Evolutionary conservation across 2,329 filamentous ascomycete genomes (phyloP), one percentile per base, ranked within the genome.

Genomic region (Aspergillus glaucus): DNA sequence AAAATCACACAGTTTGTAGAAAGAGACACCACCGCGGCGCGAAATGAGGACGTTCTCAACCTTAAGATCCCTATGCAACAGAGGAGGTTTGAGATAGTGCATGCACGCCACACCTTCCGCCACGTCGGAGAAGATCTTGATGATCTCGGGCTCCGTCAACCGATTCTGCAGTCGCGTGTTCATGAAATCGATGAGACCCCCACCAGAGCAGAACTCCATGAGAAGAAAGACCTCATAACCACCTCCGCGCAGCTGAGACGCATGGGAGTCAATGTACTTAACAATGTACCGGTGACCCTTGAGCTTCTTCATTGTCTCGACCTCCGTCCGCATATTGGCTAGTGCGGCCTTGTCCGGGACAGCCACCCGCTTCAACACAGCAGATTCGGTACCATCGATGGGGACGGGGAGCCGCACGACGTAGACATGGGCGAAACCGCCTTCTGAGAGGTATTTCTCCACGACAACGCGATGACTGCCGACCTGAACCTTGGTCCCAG

Each of bases 251-350:
- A 97, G 76, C 71, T 97, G 91, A 14, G 90, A 96, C 34, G 93
- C 93, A 71, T 98, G 93, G 57, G 92, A 97, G 75, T 98, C 93
- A 68, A 97, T 91, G 73, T 98, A 98, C 50, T 87, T 96, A 62
- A 98, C 93, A 64, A 98, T 97, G 61, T 93, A 86, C 54, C 85
- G 84, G 78, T 97, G 93, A 49, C 93, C 93, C 77, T 95, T 95
- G 61, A 98, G 79, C 72, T 93, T 91, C 83, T 98, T 98, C 93
- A 98, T 98, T 12, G 93, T 98, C 75, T 98, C 93, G 60, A 98
- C 93, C 77, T 98, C 93, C 58, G 85, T 97, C 69, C 93, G 85
- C 93, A 98, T 97, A 70, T 88, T 91, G 54, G 88, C 87, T 72
- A 98, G 77, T 50, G 92, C 83, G 56, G 95, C 88, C 78, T 95